Percentiles rank a stretch among this genome's conserved stretches.
Conservation (phyloP, 2,329 filamentous ascomycete species). For the Orbilia oligospora region DNA sequence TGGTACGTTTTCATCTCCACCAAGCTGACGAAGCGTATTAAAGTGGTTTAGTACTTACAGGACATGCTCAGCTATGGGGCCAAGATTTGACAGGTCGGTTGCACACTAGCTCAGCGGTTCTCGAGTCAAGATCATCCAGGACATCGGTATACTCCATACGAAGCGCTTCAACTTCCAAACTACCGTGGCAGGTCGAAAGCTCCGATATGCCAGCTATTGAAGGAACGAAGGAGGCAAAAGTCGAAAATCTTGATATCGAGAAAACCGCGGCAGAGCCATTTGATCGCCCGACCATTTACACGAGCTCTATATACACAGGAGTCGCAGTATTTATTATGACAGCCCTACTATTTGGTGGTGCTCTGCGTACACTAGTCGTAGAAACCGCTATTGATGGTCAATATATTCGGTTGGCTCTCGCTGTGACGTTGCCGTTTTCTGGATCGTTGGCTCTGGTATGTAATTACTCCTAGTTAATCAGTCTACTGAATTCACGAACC, state of each 20-base stretch:
- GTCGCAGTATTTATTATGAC: constrained; percentile 28
- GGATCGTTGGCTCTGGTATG: constrained; percentile 12
- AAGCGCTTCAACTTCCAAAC: background rate
- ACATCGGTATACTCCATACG: constrained; percentile 1
- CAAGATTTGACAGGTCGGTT: constrained; percentile 32
- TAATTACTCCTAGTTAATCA: no score
- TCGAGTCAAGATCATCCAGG: background rate
- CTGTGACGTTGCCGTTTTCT: constrained; percentile 30
- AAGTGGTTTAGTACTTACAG: background rate
- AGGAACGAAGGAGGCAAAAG: background rate
- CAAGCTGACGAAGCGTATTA: no score
- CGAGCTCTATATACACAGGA: constrained; percentile 33
- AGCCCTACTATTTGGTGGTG: constrained; percentile 24
- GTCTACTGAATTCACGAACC: no score
- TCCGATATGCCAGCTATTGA: background rate
- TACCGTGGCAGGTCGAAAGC: background rate
- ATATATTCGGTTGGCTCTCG: constrained; percentile 18
- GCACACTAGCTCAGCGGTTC: background rate
- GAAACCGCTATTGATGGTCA: constrained; percentile 23
- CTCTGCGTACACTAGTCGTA: constrained; percentile 22
- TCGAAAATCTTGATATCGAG: constrained; percentile 15
- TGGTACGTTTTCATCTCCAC: constrained; percentile 6
- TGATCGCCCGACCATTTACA: constrained; percentile 32
- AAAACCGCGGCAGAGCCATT: background rate
- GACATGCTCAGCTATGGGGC: constrained; percentile 8